phyloP scores from a whole-genome alignment of 164 flowering plant genomes.

The Aristolochia fimbriata region DNA sequence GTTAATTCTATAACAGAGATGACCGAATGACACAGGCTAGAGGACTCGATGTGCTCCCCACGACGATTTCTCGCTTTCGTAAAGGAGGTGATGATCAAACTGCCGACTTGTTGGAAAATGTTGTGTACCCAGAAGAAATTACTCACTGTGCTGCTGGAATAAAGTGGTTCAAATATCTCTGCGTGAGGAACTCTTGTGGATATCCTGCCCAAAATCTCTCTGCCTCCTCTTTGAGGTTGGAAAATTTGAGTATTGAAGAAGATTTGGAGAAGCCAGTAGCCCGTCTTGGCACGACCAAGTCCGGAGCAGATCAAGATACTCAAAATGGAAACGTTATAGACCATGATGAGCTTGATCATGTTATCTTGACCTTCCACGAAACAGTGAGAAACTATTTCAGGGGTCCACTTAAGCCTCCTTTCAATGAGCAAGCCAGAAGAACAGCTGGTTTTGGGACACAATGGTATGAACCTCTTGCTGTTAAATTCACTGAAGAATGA shows the following conservation, averaged over 20 bases:
- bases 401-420: slow-evolving; percentile 89
- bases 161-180: slow-evolving; percentile 83
- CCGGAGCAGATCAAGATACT: background rate
- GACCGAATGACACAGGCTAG: slow-evolving; percentile 44
- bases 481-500: slow-evolving; percentile 21
- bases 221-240: slow-evolving; percentile 1
- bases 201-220: background rate
- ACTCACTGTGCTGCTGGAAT: slow-evolving; percentile 96
- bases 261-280: background rate
- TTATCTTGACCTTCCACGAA: slow-evolving; percentile 56
- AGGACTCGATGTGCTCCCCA: slow-evolving; percentile 90
- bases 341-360: slow-evolving; percentile 27
- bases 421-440: slow-evolving; percentile 69
- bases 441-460: slow-evolving; percentile 86
- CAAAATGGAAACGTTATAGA: background rate
- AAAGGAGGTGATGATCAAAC: slow-evolving; percentile 73
- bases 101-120: slow-evolving; percentile 72
- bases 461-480: slow-evolving; percentile 89
- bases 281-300: background rate
- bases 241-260: slow-evolving; percentile 6
- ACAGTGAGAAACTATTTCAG: slow-evolving; percentile 61
- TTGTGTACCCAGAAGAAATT: slow-evolving; percentile 86
- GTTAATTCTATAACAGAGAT: background rate
- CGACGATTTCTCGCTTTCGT: slow-evolving; percentile 82
- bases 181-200: slow-evolving; percentile 27